Conservation (phyloP, 1,284 basidiomycete genomes). For the Sanghuangporus baumii region DNA sequence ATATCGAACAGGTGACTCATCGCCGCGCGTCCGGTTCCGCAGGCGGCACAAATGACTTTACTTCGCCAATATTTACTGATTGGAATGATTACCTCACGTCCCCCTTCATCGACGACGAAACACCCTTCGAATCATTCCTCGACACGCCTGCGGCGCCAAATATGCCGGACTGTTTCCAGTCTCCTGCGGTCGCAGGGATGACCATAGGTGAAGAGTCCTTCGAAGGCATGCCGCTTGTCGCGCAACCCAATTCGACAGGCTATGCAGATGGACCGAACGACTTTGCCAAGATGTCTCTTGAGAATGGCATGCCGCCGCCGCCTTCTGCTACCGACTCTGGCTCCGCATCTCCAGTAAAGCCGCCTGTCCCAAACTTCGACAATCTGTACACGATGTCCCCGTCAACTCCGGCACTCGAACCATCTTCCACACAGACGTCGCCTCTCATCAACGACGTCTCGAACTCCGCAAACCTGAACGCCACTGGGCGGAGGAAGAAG, state of each 20-base stretch:
- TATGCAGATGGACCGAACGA: constrained; percentile 26
- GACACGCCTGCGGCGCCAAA: constrained; percentile 44
- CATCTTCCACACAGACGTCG: constrained; percentile 26
- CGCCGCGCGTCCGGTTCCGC: constrained; percentile 20
- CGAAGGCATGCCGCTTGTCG: constrained; percentile 28
- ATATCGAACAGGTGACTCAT: background rate
- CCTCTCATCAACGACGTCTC: constrained; percentile 5
- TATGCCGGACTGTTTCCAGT: constrained; percentile 33
- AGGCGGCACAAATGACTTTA: constrained; percentile 11
- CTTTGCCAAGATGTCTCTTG: constrained; percentile 29
- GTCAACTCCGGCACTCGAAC: constrained; percentile 37
- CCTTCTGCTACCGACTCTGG: constrained; percentile 15
- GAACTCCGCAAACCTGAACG: background rate
- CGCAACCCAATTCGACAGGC: constrained; percentile 23
- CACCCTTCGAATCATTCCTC: constrained; percentile 53
- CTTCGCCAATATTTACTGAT: background rate
- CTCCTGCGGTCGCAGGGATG: constrained; percentile 24
- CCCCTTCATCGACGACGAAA: constrained; percentile 36
- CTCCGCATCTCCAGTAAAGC: background rate
- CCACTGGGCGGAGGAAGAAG: constrained; percentile 25
- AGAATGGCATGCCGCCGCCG: constrained; percentile 9
- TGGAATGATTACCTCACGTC: constrained; percentile 40
- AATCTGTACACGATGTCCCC: constrained; percentile 41
- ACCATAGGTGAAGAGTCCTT: constrained; percentile 10
- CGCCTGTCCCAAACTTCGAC: constrained; percentile 27